A percentile compares a stretch with the other conserved stretches of the same genome.
phyloP scores from a whole-genome alignment of 2,329 filamentous ascomycete species.

The Fulvia fulva region DNA sequence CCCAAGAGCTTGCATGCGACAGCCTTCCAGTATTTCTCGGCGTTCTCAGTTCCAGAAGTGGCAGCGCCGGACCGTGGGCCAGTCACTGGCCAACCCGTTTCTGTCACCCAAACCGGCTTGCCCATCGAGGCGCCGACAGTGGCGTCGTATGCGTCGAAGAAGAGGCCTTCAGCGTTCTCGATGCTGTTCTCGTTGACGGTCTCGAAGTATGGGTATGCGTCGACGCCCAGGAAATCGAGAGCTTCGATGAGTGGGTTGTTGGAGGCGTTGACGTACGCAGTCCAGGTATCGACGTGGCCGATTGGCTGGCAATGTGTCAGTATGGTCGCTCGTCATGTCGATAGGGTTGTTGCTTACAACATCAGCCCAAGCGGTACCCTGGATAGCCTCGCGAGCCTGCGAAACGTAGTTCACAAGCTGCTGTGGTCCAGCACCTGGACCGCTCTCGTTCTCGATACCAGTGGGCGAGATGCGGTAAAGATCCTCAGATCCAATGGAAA shows the following conservation, averaged over 20 bases:
- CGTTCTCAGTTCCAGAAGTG: constrained; percentile 62
- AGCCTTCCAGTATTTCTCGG: constrained; percentile 74
- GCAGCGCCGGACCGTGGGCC: constrained; percentile 61
- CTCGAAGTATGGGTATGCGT: constrained; percentile 82
- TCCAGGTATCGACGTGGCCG: constrained; percentile 16
- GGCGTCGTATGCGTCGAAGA: constrained; percentile 60
- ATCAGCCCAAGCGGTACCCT: constrained; percentile 48
- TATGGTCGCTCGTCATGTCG: neutral
- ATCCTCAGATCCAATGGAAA: constrained; percentile 82
- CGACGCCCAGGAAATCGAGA: constrained; percentile 75
- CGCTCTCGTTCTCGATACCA: constrained; percentile 59
- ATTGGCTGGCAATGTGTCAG: neutral
- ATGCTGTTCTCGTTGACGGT: constrained; percentile 63
- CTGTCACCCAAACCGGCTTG: constrained; percentile 72
- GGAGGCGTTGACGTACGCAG: constrained; percentile 64
- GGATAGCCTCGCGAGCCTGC: constrained; percentile 60
- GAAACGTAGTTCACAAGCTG: constrained; percentile 65
- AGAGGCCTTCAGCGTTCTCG: constrained; percentile 61
- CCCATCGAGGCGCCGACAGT: constrained; percentile 58
- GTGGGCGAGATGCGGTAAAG: constrained; percentile 62
- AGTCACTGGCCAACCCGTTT: constrained; percentile 80
- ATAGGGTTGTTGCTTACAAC: neutral
- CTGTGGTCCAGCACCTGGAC: constrained; percentile 59
- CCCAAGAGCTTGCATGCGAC: constrained; percentile 69
- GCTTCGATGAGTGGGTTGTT: constrained; percentile 67